Conservation (phyloP, 805 yeast species). For the Ogataea siamensis region DNA sequence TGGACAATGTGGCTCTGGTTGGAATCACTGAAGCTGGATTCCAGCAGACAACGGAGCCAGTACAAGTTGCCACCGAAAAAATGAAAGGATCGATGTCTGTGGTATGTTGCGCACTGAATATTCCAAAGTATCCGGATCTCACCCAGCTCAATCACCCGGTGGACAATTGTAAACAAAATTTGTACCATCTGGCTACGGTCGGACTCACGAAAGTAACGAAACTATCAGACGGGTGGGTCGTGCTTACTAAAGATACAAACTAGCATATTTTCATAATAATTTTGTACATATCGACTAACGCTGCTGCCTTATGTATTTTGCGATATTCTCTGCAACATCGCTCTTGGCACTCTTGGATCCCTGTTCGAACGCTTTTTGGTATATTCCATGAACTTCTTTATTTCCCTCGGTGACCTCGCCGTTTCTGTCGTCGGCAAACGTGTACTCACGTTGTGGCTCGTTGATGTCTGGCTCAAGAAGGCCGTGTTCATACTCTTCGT, state of each 20-base stretch:
- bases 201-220: slow-evolving; percentile 28
- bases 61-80: slow-evolving; percentile 11
- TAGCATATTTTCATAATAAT: slow-evolving; percentile 3
- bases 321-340: slow-evolving; percentile 69
- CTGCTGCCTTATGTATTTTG: slow-evolving; percentile 50
- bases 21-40: slow-evolving; percentile 21
- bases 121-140: slow-evolving; percentile 25
- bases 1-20: slow-evolving; percentile 10
- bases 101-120: slow-evolving; percentile 23
- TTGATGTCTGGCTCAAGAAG: slow-evolving; percentile 40
- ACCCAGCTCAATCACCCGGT: slow-evolving; percentile 11
- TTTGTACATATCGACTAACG: slow-evolving; percentile 11
- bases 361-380: slow-evolving; percentile 67
- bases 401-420: slow-evolving; percentile 56
- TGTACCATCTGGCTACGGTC: slow-evolving; percentile 24
- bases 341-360: slow-evolving; percentile 62
- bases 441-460: slow-evolving; percentile 58
- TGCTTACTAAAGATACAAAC: slow-evolving; percentile 16
- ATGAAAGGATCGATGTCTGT: slow-evolving; percentile 14
- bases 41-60: slow-evolving; percentile 5
- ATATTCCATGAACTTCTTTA: slow-evolving; percentile 59
- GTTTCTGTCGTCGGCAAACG: slow-evolving; percentile 61
- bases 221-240: slow-evolving; percentile 20
- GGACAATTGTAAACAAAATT: slow-evolving; percentile 18
- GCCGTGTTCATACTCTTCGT: slow-evolving; percentile 42